Evolutionary conservation across 805 yeast genomes (phyloP).

Genomic region (Nakazawaea ambrosiae): DNA sequence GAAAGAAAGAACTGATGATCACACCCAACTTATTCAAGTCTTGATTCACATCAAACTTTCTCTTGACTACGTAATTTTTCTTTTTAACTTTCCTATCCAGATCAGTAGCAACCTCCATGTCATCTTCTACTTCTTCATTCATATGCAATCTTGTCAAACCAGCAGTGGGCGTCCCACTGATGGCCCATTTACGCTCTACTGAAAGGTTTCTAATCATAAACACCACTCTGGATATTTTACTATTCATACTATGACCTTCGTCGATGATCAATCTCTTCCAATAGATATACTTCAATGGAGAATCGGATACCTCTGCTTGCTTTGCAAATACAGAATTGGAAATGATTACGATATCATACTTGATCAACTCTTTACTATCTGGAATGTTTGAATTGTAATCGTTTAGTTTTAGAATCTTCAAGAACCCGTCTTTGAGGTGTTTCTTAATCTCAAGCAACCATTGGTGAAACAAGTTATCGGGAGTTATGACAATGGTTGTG

Average conservation of each 20-base stretch:
- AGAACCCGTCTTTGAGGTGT: conserved; percentile 35
- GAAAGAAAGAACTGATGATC: conserved; percentile 44
- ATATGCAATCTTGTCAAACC: conserved; percentile 57
- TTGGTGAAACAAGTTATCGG: conserved; percentile 61
- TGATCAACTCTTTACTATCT: conserved; percentile 26
- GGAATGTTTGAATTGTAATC: conserved; percentile 18
- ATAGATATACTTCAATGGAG: conserved; percentile 35
- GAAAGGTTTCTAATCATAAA: conserved; percentile 37
- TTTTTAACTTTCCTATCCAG: background rate
- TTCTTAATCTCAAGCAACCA: conserved; percentile 55
- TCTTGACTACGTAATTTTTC: conserved; percentile 38
- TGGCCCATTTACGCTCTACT: conserved; percentile 66
- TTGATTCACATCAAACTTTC: conserved; percentile 41
- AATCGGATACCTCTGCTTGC: conserved; percentile 27
- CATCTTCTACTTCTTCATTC: conserved; percentile 23
- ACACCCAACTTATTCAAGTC: conserved; percentile 50
- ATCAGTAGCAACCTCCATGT: background rate
- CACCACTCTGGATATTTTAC: conserved; percentile 44
- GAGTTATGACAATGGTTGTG: conserved; percentile 54
- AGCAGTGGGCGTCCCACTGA: conserved; percentile 70
- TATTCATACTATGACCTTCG: conserved; percentile 64
- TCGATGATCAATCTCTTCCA: conserved; percentile 73
- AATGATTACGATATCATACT: conserved; percentile 48
- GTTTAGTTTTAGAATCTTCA: conserved; percentile 28
- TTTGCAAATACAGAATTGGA: conserved; percentile 39